Base-by-base conservation (phyloP, 139 green algal genomes). In the Nannochloris sp. region DNA sequence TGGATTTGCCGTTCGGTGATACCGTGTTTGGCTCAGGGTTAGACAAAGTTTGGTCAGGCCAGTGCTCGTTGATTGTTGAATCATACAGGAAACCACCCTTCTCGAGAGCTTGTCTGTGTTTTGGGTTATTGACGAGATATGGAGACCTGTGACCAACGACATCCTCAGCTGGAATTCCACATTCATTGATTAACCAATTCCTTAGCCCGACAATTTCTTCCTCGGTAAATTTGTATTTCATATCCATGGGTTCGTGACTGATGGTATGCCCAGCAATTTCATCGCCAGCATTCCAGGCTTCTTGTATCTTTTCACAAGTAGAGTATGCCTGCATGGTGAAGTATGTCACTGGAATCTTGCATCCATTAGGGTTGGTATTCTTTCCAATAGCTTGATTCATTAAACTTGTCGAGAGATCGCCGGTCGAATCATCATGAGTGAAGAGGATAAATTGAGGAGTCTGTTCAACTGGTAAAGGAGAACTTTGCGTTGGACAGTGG, bases 41-140 rank as follows among this genome's bases (percentile, higher is more conserved):
- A 6, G 0, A 4, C 46, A 53, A 53, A 19, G 18, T 21, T 53
- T 25, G 46, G 19, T 21, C 43, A 37, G 24, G 27, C 14, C 36
- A 70, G 19, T 64, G 53, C 34, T 67, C 67, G 5, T 61, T 55
- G 24, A 73, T 44, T 1, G 67, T 66, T 48, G 57, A 64, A 51
- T 72, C 66, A 23, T 72, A 73, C 57, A 59, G 18, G 37, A 75
- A 75, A 40, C 68, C 68, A 7, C 18, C 14, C 19, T 68, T 54
- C 5, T 36, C 21, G 29, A 75, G 68, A 57, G 61, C 61, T 40
- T 68, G 24, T 15, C 68, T 61, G 24, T 70, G 34, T 6, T 55
- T 50, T 1, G 68, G 68, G 5, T 57, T 66, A 51, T 70, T 43
- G 3, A 51, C 11, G 0, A 75, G 60, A 29, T 48, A 75, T 31